Evolutionary conservation across 2,329 filamentous ascomycete genomes (phyloP).

Genomic region (Aspergillus pseudotamarii): DNA sequence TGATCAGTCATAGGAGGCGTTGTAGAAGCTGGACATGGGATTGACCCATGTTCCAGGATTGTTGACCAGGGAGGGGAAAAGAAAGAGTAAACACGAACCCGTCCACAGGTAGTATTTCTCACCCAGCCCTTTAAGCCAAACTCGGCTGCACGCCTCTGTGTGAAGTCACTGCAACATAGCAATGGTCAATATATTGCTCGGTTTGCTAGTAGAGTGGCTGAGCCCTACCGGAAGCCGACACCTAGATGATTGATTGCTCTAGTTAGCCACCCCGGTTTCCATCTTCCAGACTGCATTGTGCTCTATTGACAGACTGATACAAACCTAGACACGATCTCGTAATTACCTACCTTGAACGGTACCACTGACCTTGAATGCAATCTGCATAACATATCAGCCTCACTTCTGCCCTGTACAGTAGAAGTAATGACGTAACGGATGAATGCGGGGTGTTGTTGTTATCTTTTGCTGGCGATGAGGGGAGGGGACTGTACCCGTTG

Average conservation of each 20-base stretch:
- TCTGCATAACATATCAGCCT: conserved; percentile 25
- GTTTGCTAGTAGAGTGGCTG: conserved; percentile 1
- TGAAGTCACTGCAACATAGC: conserved; percentile 42
- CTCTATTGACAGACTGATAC: background rate
- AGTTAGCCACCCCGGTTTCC: background rate
- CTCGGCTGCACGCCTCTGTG: conserved; percentile 45
- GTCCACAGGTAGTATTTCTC: conserved; percentile 50
- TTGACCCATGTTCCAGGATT: too few relatives aligned
- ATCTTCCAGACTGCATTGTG: background rate
- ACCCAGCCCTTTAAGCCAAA: conserved; percentile 54
- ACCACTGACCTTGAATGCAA: conserved; percentile 60
- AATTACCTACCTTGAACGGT: conserved; percentile 65
- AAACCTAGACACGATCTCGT: background rate
- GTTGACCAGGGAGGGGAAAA: background rate
- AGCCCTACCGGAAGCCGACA: conserved; percentile 37
- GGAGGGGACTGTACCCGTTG: conserved; percentile 9
- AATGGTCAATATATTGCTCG: background rate
- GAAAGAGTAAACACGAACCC: conserved; percentile 34
- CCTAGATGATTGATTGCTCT: conserved; percentile 23
- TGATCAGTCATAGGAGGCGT: background rate
- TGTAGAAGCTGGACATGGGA: background rate
- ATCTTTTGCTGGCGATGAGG: background rate
- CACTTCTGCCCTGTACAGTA: background rate
- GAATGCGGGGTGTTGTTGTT: background rate
- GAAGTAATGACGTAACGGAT: conserved; percentile 10